phyloP scores from a whole-genome alignment of 176 grass and related monocot genomes.

The Rhipidocladum racemiflorum region DNA sequence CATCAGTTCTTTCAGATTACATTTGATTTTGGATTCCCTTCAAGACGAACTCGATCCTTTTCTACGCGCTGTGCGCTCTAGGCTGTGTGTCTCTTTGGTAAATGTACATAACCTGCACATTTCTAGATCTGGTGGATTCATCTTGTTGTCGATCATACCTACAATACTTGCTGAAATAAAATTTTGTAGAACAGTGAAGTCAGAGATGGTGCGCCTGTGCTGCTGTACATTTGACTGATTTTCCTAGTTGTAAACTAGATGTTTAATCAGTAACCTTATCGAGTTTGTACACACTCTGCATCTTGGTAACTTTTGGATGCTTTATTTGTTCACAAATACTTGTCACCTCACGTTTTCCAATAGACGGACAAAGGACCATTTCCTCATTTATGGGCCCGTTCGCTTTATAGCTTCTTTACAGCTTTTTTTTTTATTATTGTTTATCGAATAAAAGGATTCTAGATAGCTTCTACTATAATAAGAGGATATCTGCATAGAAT shows the following conservation, averaged over 20 bases:
- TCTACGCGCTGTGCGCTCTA: slow-evolving; percentile 12
- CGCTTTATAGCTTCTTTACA: no score
- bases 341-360: no score
- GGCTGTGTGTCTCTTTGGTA: slow-evolving; percentile 23
- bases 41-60: background rate
- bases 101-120: slow-evolving; percentile 63
- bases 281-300: background rate
- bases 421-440: no score
- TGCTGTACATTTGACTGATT: slow-evolving; percentile 27
- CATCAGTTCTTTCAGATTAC: slow-evolving; percentile 57
- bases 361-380: no score
- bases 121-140: slow-evolving; percentile 33
- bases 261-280: background rate
- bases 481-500: no score
- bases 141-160: slow-evolving; percentile 27
- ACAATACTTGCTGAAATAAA: slow-evolving; percentile 22
- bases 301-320: no score
- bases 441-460: no score
- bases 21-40: slow-evolving; percentile 20
- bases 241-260: background rate
- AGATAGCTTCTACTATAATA: no score
- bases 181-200: slow-evolving; percentile 27
- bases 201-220: background rate
- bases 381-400: no score
- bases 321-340: no score